A percentile compares a stretch with the other conserved stretches of the same genome.
Conservation (phyloP, 2,329 filamentous ascomycete genomes). For the Neoarthrinium moseri region DNA sequence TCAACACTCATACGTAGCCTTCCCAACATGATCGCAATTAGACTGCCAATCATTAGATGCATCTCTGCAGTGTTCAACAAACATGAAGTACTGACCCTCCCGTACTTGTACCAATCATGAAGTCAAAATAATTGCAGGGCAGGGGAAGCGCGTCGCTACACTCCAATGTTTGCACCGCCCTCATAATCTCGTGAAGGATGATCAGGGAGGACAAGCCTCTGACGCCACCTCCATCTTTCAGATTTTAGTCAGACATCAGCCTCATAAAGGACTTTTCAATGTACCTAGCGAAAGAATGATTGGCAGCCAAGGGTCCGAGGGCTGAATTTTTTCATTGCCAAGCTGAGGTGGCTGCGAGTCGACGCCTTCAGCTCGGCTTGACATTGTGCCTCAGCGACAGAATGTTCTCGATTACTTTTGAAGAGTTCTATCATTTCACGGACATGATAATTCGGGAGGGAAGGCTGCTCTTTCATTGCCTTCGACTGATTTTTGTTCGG, state of each 20-base stretch:
- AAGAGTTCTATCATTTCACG: too few species aligned
- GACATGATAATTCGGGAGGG: too few species aligned
- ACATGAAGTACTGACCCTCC: neutral
- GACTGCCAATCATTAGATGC: neutral
- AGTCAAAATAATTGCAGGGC: neutral
- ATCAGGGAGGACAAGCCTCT: neutral
- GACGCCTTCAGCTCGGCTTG: too few species aligned
- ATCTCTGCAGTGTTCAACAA: neutral
- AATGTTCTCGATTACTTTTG: too few species aligned
- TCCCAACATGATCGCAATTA: slow-evolving; percentile 1
- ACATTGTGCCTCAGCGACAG: too few species aligned
- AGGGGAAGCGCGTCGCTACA: neutral
- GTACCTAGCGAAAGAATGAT: neutral
- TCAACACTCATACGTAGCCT: neutral
- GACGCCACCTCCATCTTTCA: neutral
- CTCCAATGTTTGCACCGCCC: neutral
- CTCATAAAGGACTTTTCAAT: neutral
- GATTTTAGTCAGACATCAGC: neutral
- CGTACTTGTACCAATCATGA: neutral
- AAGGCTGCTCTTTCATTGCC: too few species aligned
- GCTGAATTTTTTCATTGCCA: too few species aligned
- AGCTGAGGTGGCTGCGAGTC: too few species aligned
- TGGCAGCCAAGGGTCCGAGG: neutral
- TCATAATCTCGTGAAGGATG: neutral
- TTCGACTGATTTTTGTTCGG: too few species aligned